Base-by-base conservation (phyloP, 108 stramenopile genomes). In the Nitzschia sp. region DNA sequence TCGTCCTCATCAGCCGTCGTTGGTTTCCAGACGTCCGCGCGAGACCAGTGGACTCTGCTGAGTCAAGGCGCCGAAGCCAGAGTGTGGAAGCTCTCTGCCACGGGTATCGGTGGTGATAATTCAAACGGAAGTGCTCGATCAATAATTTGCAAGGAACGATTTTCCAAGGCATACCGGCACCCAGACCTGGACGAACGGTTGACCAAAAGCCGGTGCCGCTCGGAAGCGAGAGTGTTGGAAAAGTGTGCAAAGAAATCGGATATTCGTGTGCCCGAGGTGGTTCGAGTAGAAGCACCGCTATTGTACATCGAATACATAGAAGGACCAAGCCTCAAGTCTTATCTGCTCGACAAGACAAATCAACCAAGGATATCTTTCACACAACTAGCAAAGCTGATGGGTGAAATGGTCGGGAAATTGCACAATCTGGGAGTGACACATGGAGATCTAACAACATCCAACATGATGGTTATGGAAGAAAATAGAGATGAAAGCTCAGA, bases 381-480 rank as follows among this genome's bases (percentile, higher is more conserved):
- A 36, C 29, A 46, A 36, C 75, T 90, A 22, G 87, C 89, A 48
- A 41, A 45, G 9, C 27, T 52, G 45, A 76, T 98, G 47, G 98
- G 98, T 21, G 52, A 45, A 30, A 54, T 87, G 33, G 76, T 99
- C 58, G 98, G 85, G 9, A 80, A 77, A 48, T 73, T 98, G 73
- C 97, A 99, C 79, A 89, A 88, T 74, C 66, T 89, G 8, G 89
- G 87, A 41, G 67, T 97, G 9, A 83, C 96, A 44, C 98, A 99
- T 73, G 98, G 98, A 25, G 98, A 99, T 70, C 79, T 98, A 45
- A 99, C 97, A 6, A 98, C 98, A 5, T 97, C 96, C 59, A 99
- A 99, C 66, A 86, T 96, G 44, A 82, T 98, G 80, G 41, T 38
- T 8, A 1, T 19, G 8, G 47, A 53, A 17, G 68, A 73, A 13